These are phyloP conservation scores for Cerrena zonata DNA, from an alignment of 1,284 basidiomycete genomes.

Conservation along the genomic window DNA sequence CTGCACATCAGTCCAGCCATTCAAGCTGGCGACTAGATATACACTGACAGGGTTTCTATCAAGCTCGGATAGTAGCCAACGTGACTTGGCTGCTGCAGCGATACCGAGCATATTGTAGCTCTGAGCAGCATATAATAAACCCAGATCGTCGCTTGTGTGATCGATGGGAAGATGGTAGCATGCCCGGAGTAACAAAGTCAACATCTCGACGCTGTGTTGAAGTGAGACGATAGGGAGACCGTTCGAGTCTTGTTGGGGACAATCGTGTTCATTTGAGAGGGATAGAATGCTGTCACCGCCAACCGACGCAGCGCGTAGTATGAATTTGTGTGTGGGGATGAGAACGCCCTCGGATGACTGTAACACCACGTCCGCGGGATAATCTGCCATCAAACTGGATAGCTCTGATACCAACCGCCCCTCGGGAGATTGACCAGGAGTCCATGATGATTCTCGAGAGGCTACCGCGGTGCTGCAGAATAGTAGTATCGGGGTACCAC, in stretches of 20 bases:
- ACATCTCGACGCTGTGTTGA: neutral
- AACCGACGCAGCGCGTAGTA: neutral
- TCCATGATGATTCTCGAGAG: too few species aligned
- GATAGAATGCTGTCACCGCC: neutral
- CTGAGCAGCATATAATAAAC: neutral
- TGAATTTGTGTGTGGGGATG: neutral
- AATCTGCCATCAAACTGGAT: neutral
- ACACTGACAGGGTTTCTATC: constrained; percentile 7
- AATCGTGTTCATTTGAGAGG: neutral
- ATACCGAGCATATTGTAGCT: constrained; percentile 3
- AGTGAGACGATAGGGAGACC: neutral
- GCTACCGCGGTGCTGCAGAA: too few species aligned
- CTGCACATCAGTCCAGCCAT: constrained; percentile 8
- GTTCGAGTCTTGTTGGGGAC: neutral
- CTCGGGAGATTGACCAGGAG: neutral
- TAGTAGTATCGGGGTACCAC: neutral
- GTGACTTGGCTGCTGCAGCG: neutral
- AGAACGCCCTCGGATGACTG: neutral
- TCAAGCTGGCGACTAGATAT: constrained; percentile 10
- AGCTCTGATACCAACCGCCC: too few species aligned
- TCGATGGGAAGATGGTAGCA: neutral
- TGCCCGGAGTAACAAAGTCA: neutral
- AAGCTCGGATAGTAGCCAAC: neutral
- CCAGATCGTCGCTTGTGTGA: neutral
- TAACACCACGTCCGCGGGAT: neutral